Conservation (phyloP, 2,329 filamentous ascomycete genomes). For the Chaetomiaceae sp. region DNA sequence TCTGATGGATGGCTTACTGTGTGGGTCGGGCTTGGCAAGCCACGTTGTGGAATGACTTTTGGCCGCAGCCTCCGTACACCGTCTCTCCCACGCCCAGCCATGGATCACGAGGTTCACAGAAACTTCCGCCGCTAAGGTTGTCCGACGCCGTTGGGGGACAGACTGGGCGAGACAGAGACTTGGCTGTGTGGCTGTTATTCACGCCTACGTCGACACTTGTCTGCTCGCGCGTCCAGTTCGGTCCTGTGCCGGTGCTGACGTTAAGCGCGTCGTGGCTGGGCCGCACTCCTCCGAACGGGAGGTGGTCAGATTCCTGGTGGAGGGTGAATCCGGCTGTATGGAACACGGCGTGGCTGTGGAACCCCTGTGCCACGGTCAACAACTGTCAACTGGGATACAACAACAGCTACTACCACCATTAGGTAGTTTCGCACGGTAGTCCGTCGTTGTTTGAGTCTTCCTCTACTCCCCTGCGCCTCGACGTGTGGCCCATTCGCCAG, state of each 20-base stretch:
- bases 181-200: no score
- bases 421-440: no score
- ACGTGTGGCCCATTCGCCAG: neutral
- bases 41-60: neutral
- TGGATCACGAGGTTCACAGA: slow-evolving; percentile 14
- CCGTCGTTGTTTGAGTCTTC: neutral
- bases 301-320: neutral
- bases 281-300: neutral
- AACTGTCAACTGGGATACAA: neutral
- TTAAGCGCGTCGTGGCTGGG: slow-evolving; percentile 2
- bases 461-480: neutral
- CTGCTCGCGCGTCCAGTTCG: no score
- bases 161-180: no score
- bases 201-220: no score
- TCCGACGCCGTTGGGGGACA: neutral
- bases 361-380: slow-evolving; percentile 11
- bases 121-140: slow-evolving; percentile 5
- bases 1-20: no score
- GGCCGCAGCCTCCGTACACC: slow-evolving; percentile 11
- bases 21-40: no score
- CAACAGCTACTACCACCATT: neutral
- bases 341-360: slow-evolving; percentile 8
- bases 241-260: slow-evolving; percentile 4
- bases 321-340: slow-evolving; percentile 2
- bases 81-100: slow-evolving; percentile 3